Conservation (phyloP, 2,329 filamentous ascomycete species). For the Phialophora expanda region DNA sequence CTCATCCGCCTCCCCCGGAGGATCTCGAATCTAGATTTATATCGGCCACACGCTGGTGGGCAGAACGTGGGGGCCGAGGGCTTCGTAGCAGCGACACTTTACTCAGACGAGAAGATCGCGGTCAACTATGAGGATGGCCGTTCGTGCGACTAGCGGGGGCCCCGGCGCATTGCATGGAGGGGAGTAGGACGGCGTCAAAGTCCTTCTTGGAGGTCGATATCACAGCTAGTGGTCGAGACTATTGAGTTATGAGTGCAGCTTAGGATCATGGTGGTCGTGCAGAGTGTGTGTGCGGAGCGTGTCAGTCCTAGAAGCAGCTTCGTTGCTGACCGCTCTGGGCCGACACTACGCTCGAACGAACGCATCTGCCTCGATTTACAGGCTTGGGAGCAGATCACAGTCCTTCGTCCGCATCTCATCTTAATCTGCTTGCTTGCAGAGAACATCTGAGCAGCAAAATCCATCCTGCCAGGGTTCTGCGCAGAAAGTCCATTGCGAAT, state of each 20-base stretch:
- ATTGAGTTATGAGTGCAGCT: not conserved
- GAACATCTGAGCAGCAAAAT: not conserved
- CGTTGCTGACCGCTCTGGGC: not conserved
- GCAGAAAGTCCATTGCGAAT: not conserved
- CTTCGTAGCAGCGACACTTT: not conserved
- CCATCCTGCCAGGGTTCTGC: not conserved
- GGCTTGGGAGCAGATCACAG: not conserved
- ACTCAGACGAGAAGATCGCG: not conserved
- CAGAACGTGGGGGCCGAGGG: not conserved
- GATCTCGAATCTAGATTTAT: not conserved
- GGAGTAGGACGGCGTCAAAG: not conserved
- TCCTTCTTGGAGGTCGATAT: not conserved
- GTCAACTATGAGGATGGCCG: not conserved
- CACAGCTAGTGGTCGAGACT: not conserved
- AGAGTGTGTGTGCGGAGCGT: not conserved
- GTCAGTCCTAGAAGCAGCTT: not conserved
- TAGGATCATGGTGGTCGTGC: not conserved
- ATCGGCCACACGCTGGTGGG: not conserved
- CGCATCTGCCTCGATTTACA: not conserved
- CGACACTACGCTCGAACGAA: not conserved
- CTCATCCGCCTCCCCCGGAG: conserved; percentile 2
- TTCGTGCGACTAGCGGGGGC: not conserved
- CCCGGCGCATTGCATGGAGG: not conserved
- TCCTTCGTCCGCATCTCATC: not conserved
- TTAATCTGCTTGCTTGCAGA: not conserved